A percentile compares a stretch with the other conserved stretches of the same genome.
Evolutionary conservation across 1,284 basidiomycete genomes (phyloP).

Genomic region (Boletus albobrunnescens): DNA sequence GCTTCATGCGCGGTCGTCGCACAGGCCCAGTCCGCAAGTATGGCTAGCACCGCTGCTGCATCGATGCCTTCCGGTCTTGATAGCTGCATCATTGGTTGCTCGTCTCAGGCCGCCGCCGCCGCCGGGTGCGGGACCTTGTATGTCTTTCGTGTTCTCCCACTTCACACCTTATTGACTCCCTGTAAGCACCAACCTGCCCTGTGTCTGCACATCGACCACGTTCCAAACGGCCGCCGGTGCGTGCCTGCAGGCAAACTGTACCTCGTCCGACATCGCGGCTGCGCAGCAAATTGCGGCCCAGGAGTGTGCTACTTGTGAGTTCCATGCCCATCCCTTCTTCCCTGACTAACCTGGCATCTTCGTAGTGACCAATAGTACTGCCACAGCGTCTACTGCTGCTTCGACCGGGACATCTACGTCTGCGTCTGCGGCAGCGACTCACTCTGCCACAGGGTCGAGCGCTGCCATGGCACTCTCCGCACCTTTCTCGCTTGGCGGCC

Average conservation of each 20-base stretch:
- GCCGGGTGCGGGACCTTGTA: constrained; percentile 16
- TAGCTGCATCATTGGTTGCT: constrained; percentile 11
- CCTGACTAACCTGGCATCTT: background rate
- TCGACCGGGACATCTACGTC: background rate
- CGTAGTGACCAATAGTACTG: background rate
- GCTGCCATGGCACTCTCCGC: constrained; percentile 19
- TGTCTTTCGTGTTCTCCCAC: background rate
- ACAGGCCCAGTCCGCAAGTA: constrained; percentile 12
- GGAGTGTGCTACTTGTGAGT: constrained; percentile 19
- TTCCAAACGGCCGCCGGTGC: constrained; percentile 18
- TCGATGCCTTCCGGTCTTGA: constrained; percentile 1
- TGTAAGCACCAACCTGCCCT: constrained; percentile 19
- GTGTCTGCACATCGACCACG: constrained; percentile 21
- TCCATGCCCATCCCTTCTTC: background rate
- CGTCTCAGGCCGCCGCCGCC: background rate
- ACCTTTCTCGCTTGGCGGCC: constrained; percentile 15
- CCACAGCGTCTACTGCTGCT: background rate
- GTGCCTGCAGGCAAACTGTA: constrained; percentile 21
- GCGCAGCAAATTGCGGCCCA: constrained; percentile 9
- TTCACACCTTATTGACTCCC: background rate
- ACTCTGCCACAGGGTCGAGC: constrained; percentile 4
- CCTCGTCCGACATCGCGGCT: background rate
- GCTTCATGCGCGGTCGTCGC: constrained; percentile 16
- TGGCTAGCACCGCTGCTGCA: background rate
- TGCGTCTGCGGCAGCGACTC: background rate